Evolutionary conservation across 495 filamentous ascomycete species (phyloP).

Genomic region (Pyrenula aspistea): DNA sequence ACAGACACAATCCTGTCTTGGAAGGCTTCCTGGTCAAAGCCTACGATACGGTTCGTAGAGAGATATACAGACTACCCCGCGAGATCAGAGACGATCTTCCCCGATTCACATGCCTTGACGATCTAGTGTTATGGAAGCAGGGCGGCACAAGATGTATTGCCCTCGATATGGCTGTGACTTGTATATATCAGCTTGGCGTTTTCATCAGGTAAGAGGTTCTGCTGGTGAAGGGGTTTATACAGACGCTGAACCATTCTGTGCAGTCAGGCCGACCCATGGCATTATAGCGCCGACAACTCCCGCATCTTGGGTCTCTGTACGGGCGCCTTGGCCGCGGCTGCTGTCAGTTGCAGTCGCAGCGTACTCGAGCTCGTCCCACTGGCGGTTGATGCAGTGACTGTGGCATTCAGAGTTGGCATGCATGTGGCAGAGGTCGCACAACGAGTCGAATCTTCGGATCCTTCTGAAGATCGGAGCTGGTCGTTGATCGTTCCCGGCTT

Average conservation of each 20-base stretch:
- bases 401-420: conserved; percentile 58
- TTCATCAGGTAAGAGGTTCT: conserved; percentile 18
- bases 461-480: conserved; percentile 15
- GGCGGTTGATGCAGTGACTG: conserved; percentile 56
- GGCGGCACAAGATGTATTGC: conserved; percentile 10
- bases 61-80: conserved; percentile 8
- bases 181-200: conserved; percentile 18
- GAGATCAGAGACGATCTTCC: conserved; percentile 9
- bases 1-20: conserved; percentile 10
- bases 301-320: conserved; percentile 46
- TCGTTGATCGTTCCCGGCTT: conserved; percentile 26
- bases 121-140: conserved; percentile 14
- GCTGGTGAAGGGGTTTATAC: not conserved
- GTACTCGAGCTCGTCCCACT: conserved; percentile 56
- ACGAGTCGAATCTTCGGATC: conserved; percentile 18
- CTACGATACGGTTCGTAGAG: conserved; percentile 10
- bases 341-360: conserved; percentile 54
- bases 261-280: conserved; percentile 1
- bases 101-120: conserved; percentile 15
- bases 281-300: not conserved
- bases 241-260: conserved; percentile 1
- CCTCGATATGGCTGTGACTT: conserved; percentile 20
- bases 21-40: conserved; percentile 12
- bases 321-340: conserved; percentile 58
- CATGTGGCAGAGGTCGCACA: conserved; percentile 8